Base-by-base conservation (phyloP, 192 early-diverging fungal genomes). In the Podila minutissima region DNA sequence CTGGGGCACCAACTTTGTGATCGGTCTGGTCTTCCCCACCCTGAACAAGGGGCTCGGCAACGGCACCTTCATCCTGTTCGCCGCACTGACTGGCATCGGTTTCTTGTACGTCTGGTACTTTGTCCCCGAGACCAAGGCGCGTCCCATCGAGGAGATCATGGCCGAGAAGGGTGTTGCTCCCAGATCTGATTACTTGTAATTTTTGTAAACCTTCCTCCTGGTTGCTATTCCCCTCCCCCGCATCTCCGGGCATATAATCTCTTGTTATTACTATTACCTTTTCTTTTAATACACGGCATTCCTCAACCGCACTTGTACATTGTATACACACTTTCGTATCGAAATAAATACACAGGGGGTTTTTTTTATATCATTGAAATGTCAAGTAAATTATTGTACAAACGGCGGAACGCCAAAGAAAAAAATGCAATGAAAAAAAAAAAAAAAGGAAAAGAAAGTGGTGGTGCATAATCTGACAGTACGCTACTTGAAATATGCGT, bases 111-210 rank as follows among this genome's bases (percentile, higher is more conserved):
- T 92, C 15, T 86, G 86, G 61, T 64, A 87, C 62, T 92, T 89
- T 69, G 87, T 97, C n/a, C 94, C 94, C 12, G 95, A 96, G 87
- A 95, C 94, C 38, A 93, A 91, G 78, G 92, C 90, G 51, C 83
- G 90, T 46, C 86, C 88, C n/a, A 86, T 92, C n/a, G 91, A 92
- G 50, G 88, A 91, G 35, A 82, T 91, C 28, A 83, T 84, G 41
- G 82, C 82, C 62, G 82, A 78, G 69, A 79, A 64, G 66, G 76
- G 76, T 64, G 70, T 79, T 62, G 76, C 70, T 31, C 70, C 76
- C 61, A 69, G 76, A 20, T 28, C 76, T 7, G 76, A 79, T 59
- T 72, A 64, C 29, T 26, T 74, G 64, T 74, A 64, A 72, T 46
- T 46, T 46, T 37, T 37, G 35, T 37, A 1, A 13, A 10, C 38